These are phyloP conservation scores for Candida silvicultrix DNA, from an alignment of 805 yeast species.

Conservation along the genomic window DNA sequence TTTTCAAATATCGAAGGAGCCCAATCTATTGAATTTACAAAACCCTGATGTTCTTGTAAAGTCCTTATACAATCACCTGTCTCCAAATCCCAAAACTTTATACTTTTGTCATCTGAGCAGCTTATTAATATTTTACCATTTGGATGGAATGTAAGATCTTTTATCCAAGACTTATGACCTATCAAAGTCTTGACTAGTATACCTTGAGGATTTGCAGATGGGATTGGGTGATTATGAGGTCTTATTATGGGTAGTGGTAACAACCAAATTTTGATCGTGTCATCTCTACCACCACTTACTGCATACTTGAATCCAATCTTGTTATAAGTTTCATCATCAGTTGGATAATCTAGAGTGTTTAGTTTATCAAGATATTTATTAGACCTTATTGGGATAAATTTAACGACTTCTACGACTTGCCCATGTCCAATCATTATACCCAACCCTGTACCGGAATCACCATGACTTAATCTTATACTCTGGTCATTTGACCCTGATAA, in stretches of 20 bases:
- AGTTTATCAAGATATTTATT: slow-evolving; percentile 41
- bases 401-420: slow-evolving; percentile 75
- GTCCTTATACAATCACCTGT: slow-evolving; percentile 42
- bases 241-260: slow-evolving; percentile 59
- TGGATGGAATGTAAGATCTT: slow-evolving; percentile 65
- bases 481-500: slow-evolving; percentile 79
- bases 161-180: slow-evolving; percentile 89
- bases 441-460: slow-evolving; percentile 59
- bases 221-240: slow-evolving; percentile 50
- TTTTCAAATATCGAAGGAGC: slow-evolving; percentile 36
- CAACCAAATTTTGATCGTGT: slow-evolving; percentile 67
- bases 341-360: slow-evolving; percentile 23
- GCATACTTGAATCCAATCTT: slow-evolving; percentile 62
- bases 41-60: slow-evolving; percentile 65
- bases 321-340: slow-evolving; percentile 21
- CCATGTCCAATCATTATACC: slow-evolving; percentile 69
- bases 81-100: slow-evolving; percentile 72
- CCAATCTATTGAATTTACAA: slow-evolving; percentile 57
- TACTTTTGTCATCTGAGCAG: slow-evolving; percentile 72
- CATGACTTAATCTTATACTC: slow-evolving; percentile 60
- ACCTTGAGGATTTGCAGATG: slow-evolving; percentile 57
- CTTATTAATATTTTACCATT: slow-evolving; percentile 64
- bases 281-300: slow-evolving; percentile 77
- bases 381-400: slow-evolving; percentile 53
- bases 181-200: slow-evolving; percentile 46